Conservation (phyloP, 306 rosid genomes). For the Benincasa hispida region DNA sequence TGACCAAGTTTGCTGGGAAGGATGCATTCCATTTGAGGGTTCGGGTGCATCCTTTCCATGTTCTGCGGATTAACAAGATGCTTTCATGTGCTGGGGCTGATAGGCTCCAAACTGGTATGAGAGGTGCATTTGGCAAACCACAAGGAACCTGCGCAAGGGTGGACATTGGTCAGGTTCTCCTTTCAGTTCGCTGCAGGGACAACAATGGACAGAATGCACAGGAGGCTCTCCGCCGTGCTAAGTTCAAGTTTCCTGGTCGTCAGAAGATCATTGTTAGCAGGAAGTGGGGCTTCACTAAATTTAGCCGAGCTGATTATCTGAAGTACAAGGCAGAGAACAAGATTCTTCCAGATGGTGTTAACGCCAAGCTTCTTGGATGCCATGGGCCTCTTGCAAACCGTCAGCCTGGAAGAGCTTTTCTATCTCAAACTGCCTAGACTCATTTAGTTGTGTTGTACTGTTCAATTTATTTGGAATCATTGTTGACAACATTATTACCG, state of each 20-base stretch:
- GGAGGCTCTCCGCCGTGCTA: slow-evolving; percentile 73
- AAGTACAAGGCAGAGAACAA: slow-evolving; percentile 50
- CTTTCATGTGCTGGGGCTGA: slow-evolving; percentile 90
- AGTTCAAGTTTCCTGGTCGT: slow-evolving; percentile 63
- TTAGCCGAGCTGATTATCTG: slow-evolving; percentile 44
- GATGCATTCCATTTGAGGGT: slow-evolving; percentile 72
- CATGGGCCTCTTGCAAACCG: slow-evolving; percentile 68
- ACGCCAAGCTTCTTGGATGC: slow-evolving; percentile 77
- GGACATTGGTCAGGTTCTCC: slow-evolving; percentile 59
- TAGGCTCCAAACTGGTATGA: slow-evolving; percentile 86
- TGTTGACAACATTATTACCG: neutral
- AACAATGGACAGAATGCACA: slow-evolving; percentile 39
- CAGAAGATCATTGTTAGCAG: slow-evolving; percentile 75
- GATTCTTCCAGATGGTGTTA: slow-evolving; percentile 66
- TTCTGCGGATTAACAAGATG: slow-evolving; percentile 77
- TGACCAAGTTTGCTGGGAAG: slow-evolving; percentile 64
- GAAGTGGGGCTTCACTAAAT: slow-evolving; percentile 87
- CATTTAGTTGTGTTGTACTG: neutral
- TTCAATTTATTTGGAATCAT: neutral
- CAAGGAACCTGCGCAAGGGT: slow-evolving; percentile 75
- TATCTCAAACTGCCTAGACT: slow-evolving; percentile 22
- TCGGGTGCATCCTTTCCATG: slow-evolving; percentile 80
- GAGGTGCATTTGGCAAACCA: slow-evolving; percentile 84
- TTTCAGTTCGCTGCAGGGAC: slow-evolving; percentile 63
- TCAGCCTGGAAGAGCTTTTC: slow-evolving; percentile 60